Evolutionary conservation across 1,284 basidiomycete genomes (phyloP).

Genomic region (Vanrija sp.): DNA sequence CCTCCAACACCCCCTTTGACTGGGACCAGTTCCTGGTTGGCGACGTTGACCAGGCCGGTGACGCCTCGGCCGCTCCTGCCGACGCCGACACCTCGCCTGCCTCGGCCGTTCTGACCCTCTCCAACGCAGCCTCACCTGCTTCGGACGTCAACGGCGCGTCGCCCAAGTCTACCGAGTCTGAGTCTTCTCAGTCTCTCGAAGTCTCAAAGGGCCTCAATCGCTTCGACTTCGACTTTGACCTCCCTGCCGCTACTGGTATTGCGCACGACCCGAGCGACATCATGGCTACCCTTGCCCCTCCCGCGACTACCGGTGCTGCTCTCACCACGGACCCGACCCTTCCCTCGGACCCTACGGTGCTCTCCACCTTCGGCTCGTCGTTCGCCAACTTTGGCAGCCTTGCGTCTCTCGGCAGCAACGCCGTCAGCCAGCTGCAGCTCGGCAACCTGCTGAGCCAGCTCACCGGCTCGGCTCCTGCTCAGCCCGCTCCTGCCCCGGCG

Average conservation of each 20-base stretch:
- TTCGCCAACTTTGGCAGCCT: slow-evolving; percentile 26
- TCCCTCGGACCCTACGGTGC: slow-evolving; percentile 25
- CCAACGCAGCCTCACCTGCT: slow-evolving; percentile 8
- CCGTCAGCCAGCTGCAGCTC: slow-evolving; percentile 25
- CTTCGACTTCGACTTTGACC: slow-evolving; percentile 24
- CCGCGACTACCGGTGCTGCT: not conserved
- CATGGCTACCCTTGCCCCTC: slow-evolving; percentile 6
- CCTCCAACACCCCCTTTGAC: slow-evolving; percentile 18
- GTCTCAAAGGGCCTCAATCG: slow-evolving; percentile 9
- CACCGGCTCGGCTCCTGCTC: slow-evolving; percentile 1
- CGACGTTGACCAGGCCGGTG: slow-evolving; percentile 21
- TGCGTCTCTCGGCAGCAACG: slow-evolving; percentile 23
- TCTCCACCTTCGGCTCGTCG: slow-evolving; percentile 24
- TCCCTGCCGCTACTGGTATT: slow-evolving; percentile 24
- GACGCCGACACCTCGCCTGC: slow-evolving; percentile 6
- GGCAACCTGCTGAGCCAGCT: slow-evolving; percentile 21
- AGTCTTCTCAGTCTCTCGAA: slow-evolving; percentile 35
- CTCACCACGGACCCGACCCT: slow-evolving; percentile 14
- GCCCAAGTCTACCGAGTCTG: slow-evolving; percentile 34
- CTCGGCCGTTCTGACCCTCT: slow-evolving; percentile 10
- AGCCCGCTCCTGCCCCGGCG: slow-evolving; percentile 3
- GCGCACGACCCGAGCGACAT: slow-evolving; percentile 30
- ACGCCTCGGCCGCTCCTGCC: slow-evolving; percentile 1
- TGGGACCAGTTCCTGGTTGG: slow-evolving; percentile 32
- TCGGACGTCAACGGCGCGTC: slow-evolving; percentile 11